Evolutionary conservation across 2,329 filamentous ascomycete species (phyloP).

Genomic region (Hirsutella minnesotensis): DNA sequence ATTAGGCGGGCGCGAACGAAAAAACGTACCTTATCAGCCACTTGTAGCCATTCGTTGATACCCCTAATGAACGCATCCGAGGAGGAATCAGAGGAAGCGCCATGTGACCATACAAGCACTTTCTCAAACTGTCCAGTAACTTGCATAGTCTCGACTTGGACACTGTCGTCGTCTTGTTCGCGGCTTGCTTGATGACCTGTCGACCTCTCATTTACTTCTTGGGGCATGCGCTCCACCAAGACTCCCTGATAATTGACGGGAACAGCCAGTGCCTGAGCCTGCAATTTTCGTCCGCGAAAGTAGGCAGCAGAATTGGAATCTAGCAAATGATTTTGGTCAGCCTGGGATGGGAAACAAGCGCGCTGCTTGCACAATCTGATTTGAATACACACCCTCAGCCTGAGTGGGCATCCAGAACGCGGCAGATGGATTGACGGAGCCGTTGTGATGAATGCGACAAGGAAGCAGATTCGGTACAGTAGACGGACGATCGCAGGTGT

Average conservation of each 20-base stretch:
- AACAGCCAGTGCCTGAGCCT: conserved; percentile 52
- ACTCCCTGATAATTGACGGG: conserved; percentile 62
- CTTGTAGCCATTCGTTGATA: conserved; percentile 68
- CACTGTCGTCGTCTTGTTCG: conserved; percentile 23
- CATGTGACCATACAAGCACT: conserved; percentile 77
- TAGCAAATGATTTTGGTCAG: conserved; percentile 12
- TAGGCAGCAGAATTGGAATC: conserved; percentile 47
- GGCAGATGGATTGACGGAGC: conserved; percentile 49
- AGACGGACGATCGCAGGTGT: conserved; percentile 14
- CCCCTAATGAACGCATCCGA: conserved; percentile 62
- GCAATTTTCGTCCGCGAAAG: conserved; percentile 70
- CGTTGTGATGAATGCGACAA: conserved; percentile 69
- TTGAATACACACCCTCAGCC: conserved; percentile 26
- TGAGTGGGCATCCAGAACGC: conserved; percentile 59
- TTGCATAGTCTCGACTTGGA: conserved; percentile 46
- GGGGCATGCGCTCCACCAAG: conserved; percentile 32
- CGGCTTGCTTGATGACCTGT: conserved; percentile 25
- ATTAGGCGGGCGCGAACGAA: neutral
- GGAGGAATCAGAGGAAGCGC: conserved; percentile 46
- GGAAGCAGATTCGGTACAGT: conserved; percentile 63
- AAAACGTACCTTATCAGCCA: conserved; percentile 50
- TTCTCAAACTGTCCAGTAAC: conserved; percentile 59
- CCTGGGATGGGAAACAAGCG: neutral
- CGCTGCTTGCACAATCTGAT: too few relatives aligned
- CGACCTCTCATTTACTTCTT: conserved; percentile 16